Percentiles rank a stretch among this genome's conserved stretches.
These are phyloP conservation scores for Chionographis japonica DNA, from an alignment of 106 monocot genomes.

Conservation along the genomic window DNA sequence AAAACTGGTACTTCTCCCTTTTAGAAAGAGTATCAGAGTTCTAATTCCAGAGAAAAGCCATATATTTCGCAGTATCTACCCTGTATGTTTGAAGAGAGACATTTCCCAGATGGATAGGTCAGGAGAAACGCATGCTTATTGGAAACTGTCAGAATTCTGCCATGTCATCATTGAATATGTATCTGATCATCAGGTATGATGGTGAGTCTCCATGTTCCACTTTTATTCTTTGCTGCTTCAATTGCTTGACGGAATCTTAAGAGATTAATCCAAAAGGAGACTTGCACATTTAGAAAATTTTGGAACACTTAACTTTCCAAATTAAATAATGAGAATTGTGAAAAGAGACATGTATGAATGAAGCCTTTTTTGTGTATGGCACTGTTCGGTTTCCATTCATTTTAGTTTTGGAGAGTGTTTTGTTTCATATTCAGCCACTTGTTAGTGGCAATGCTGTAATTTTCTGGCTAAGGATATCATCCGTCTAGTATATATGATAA, in stretches of 20 bases:
- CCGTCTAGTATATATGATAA: too few relatives aligned
- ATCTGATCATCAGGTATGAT: slow-evolving; percentile 68
- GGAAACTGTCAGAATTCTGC: slow-evolving; percentile 1
- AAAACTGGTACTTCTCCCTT: slow-evolving; percentile 9
- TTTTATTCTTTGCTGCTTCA: neutral
- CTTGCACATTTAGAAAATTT: too few relatives aligned
- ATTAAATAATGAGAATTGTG: too few relatives aligned
- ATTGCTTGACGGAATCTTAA: neutral
- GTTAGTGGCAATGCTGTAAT: too few relatives aligned
- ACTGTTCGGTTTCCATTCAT: too few relatives aligned
- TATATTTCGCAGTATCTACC: neutral
- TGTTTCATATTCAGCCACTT: too few relatives aligned
- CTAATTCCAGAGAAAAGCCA: slow-evolving; percentile 7
- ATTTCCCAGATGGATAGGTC: neutral
- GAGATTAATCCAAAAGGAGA: too few relatives aligned
- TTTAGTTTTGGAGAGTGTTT: too few relatives aligned
- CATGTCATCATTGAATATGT: slow-evolving; percentile 8
- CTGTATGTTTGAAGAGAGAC: neutral
- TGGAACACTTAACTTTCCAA: too few relatives aligned
- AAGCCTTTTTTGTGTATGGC: too few relatives aligned
- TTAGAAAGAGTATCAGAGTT: slow-evolving; percentile 6
- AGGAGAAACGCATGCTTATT: neutral
- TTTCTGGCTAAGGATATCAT: too few relatives aligned
- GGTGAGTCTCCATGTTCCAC: slow-evolving; percentile 46
- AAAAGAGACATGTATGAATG: too few relatives aligned